Conservation (phyloP, 192 early-diverging fungal genomes). For the Ambispora gerdemannii region DNA sequence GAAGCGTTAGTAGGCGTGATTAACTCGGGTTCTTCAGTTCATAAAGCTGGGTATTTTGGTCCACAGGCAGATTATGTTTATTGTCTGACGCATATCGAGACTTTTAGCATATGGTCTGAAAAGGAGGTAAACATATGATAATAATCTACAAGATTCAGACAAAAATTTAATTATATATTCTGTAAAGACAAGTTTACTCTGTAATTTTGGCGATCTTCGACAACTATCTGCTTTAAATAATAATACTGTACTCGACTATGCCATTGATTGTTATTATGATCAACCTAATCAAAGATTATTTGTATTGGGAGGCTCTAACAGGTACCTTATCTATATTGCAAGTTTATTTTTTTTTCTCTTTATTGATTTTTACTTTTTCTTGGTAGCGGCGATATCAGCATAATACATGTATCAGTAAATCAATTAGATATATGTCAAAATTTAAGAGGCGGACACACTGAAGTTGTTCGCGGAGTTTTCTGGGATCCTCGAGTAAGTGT, state of each 20-base stretch:
- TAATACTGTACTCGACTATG: conserved; percentile 71
- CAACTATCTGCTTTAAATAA: conserved; percentile 42
- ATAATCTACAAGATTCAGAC: no score
- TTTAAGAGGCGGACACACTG: conserved; percentile 77
- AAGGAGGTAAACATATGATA: conserved; percentile 53
- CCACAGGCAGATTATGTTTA: conserved; percentile 86
- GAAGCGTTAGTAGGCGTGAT: conserved; percentile 81
- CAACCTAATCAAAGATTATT: conserved; percentile 64
- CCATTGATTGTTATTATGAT: conserved; percentile 80
- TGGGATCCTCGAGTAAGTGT: conserved; percentile 65
- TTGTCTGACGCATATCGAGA: conserved; percentile 86
- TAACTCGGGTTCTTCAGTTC: conserved; percentile 80
- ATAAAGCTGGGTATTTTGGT: conserved; percentile 88
- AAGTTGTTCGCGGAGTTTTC: conserved; percentile 74
- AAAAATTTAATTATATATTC: conserved; percentile 16
- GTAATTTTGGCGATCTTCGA: conserved; percentile 84
- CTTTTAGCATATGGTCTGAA: conserved; percentile 73
- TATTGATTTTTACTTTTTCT: conserved; percentile 10
- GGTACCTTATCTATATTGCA: no score
- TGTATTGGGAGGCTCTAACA: conserved; percentile 74
- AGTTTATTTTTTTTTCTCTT: conserved; percentile 14
- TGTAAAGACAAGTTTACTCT: conserved; percentile 49
- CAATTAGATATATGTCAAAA: conserved; percentile 73
- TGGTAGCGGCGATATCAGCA: conserved; percentile 67
- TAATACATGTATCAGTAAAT: conserved; percentile 78